Conservation (phyloP, 345 rosid species). For the Raphanus sativus region DNA sequence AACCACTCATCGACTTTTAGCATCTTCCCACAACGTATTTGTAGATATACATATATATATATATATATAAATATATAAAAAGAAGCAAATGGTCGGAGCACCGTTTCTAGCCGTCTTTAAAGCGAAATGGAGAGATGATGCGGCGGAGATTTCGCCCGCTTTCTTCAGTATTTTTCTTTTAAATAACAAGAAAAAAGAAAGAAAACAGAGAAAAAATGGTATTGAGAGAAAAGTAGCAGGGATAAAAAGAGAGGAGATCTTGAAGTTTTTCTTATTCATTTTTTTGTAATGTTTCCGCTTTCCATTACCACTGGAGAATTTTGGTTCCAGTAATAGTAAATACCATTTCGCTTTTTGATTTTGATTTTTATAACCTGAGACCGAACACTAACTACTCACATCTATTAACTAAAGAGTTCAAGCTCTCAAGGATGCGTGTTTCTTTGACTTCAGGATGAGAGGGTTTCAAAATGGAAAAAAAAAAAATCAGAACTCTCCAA, state of each 20-base stretch:
- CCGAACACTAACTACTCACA: not conserved
- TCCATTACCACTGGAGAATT: conserved; percentile 28
- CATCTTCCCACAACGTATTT: not conserved
- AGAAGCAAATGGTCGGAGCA: conserved; percentile 31
- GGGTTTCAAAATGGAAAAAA: not conserved
- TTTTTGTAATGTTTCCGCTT: conserved; percentile 5
- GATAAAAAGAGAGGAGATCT: not conserved
- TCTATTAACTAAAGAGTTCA: not conserved
- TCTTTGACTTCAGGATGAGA: not conserved
- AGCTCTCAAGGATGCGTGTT: not conserved
- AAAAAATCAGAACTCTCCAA: not conserved
- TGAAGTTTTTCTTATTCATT: conserved; percentile 1
- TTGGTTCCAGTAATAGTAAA: conserved; percentile 36
- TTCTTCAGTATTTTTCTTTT: conserved; percentile 23
- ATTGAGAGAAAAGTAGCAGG: not conserved
- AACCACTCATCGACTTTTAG: conserved; percentile 85
- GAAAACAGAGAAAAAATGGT: conserved; percentile 22
- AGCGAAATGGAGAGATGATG: conserved; percentile 38
- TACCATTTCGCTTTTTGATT: conserved; percentile 23
- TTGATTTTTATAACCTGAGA: not conserved
- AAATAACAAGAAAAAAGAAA: not conserved
- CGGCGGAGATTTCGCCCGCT: conserved; percentile 42
- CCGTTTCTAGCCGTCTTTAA: conserved; percentile 3
- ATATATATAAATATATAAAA: not conserved
- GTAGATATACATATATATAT: not conserved